Base-by-base conservation (phyloP, 192 early-diverging fungal species). In the Ambispora gerdemannii region DNA sequence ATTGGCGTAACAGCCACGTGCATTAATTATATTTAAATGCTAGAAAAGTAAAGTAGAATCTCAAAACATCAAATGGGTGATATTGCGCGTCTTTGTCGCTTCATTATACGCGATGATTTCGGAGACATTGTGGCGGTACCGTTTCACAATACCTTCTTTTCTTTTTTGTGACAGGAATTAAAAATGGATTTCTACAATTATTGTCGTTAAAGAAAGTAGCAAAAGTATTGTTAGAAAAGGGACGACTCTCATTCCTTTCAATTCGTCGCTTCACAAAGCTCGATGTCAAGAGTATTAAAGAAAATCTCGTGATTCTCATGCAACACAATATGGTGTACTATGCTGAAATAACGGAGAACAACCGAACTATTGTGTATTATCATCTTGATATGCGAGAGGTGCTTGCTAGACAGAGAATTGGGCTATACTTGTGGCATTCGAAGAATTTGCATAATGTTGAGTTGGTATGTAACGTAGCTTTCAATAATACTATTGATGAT, bases 261-360 rank as follows among this genome's bases (percentile, higher is more conserved):
- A 71, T 94, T 22, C 74, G 81, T 7, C 78, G 73, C n/a, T 67
- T 80, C 25, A 82, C 85, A 10, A 64, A 79, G 17, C 74, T 91
- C 4, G 67, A 78, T 1, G 59, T 76, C 6, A 71, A 72, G 34
- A 81, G 87, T 27, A 85, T 91, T 8, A 85, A 89, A 24, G 91
- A 95, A 75, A 79, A 81, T 28, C 80, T 97, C 20, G 84, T 90
- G 15, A 83, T 94, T 2, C 79, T 97, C 61, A 91, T 97, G 50
- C 95, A 97, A 76, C 95, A 97, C 77, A 83, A 87, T 72, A 59
- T 93, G 2, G 88, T 78, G 11, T 87, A 86, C 7, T 92, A 89
- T 72, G 87, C 91, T 4, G 87, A 89, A 70, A 50, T 76, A 2
- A 62, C 78, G 28, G 91, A 92, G 60, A 82, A 84, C 1, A 35